These are phyloP conservation scores for Aspergillus clavatus DNA, from an alignment of 2,329 filamentous ascomycete species.

Conservation along the genomic window DNA sequence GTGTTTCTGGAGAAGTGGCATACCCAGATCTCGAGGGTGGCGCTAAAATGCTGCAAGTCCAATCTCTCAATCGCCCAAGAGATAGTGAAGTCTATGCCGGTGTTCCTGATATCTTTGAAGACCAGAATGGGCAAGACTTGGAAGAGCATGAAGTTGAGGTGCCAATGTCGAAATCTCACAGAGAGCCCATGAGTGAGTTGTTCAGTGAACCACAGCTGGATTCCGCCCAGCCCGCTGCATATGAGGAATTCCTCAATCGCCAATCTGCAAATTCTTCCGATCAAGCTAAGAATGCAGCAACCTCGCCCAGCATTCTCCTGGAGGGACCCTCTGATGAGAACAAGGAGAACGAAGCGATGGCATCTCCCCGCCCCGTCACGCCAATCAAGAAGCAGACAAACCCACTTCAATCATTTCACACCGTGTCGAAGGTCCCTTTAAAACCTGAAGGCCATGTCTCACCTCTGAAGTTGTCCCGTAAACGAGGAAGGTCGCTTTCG, in stretches of 20 bases:
- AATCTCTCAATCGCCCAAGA: slow-evolving; percentile 4
- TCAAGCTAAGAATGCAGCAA: background rate
- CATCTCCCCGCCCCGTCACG: slow-evolving; percentile 46
- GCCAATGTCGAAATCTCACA: background rate
- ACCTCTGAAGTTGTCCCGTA: slow-evolving; percentile 42
- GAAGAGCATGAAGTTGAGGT: slow-evolving; percentile 3
- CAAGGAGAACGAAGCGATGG: slow-evolving; percentile 25
- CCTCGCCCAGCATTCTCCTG: background rate
- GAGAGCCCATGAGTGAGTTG: slow-evolving; percentile 15
- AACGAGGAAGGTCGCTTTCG: slow-evolving; percentile 51
- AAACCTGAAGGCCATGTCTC: slow-evolving; percentile 58
- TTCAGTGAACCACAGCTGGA: slow-evolving; percentile 6
- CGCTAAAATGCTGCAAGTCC: slow-evolving; percentile 12
- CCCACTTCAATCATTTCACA: slow-evolving; percentile 59
- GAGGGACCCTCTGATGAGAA: slow-evolving; percentile 39
- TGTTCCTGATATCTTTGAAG: slow-evolving; percentile 20
- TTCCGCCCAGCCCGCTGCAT: slow-evolving; percentile 7
- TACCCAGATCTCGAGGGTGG: slow-evolving; percentile 17
- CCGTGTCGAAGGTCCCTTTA: slow-evolving; percentile 71
- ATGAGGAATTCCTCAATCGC: slow-evolving; percentile 58
- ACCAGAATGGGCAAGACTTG: slow-evolving; percentile 9
- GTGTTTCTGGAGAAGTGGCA: slow-evolving; percentile 13
- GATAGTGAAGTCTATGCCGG: slow-evolving; percentile 7
- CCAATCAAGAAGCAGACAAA: slow-evolving; percentile 47
- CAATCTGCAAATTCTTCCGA: slow-evolving; percentile 49